Conservation (phyloP, 768 basidiomycete species). For the Podaxis sp. region DNA sequence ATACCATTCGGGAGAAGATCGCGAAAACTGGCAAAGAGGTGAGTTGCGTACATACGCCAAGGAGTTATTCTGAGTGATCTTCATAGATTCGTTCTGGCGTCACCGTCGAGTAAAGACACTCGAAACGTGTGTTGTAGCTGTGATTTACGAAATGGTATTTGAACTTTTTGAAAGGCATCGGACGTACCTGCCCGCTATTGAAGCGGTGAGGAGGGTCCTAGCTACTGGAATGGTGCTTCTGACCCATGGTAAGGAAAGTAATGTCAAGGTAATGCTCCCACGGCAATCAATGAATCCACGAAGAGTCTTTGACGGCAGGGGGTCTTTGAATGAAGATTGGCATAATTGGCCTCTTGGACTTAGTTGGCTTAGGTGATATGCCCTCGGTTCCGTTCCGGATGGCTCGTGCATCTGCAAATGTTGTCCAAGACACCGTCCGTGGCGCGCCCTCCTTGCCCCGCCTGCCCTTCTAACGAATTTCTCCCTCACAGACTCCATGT, state of each 20-base stretch:
- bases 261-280: neutral
- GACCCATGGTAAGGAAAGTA: neutral
- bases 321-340: neutral
- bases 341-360: neutral
- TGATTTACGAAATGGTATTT: neutral
- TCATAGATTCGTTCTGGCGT: conserved; percentile 39
- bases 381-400: neutral
- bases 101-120: conserved; percentile 29
- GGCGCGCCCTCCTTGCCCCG: neutral
- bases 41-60: conserved; percentile 8
- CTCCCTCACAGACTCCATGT: neutral
- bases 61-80: neutral
- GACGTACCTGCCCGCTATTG: neutral
- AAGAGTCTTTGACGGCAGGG: neutral
- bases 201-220: neutral
- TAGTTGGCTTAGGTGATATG: neutral
- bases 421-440: neutral
- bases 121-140: neutral
- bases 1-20: conserved; percentile 65
- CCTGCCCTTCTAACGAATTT: neutral
- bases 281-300: neutral
- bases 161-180: neutral
- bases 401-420: neutral
- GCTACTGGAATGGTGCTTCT: neutral
- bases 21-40: conserved; percentile 94